These are phyloP conservation scores for Penicillium mononematosum DNA, from an alignment of 495 filamentous ascomycete genomes.

Conservation along the genomic window DNA sequence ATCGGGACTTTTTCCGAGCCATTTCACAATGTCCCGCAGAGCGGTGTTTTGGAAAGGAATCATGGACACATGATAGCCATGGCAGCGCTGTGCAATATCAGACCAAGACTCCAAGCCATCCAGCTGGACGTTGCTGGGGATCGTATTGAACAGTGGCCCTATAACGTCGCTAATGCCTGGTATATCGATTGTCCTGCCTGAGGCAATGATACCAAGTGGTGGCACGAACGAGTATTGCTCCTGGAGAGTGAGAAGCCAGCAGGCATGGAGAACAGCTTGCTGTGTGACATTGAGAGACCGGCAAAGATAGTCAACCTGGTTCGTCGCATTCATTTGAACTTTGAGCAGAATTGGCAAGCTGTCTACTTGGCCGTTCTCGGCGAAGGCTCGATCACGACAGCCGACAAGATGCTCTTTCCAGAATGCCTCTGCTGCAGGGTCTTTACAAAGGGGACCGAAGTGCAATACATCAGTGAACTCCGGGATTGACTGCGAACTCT, in stretches of 20 bases:
- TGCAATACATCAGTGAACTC: constrained; percentile 44
- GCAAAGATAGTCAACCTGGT: constrained; percentile 20
- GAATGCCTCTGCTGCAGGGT: constrained; percentile 53
- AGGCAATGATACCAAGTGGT: constrained; percentile 42
- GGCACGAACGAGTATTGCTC: constrained; percentile 36
- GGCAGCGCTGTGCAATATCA: constrained; percentile 37
- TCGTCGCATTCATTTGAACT: constrained; percentile 16
- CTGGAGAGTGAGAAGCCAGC: constrained; percentile 36
- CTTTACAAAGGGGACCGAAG: constrained; percentile 45
- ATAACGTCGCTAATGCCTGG: constrained; percentile 68
- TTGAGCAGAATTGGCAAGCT: constrained; percentile 20
- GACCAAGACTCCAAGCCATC: constrained; percentile 30
- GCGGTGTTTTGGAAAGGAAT: constrained; percentile 48
- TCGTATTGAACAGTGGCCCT: constrained; percentile 85
- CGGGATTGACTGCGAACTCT: constrained; percentile 6
- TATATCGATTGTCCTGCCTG: constrained; percentile 46
- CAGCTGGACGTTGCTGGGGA: constrained; percentile 65
- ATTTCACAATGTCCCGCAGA: constrained; percentile 46
- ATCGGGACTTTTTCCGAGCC: constrained; percentile 39
- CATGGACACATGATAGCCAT: constrained; percentile 41
- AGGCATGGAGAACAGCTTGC: constrained; percentile 45
- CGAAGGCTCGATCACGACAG: constrained; percentile 33
- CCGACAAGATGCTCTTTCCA: constrained; percentile 62
- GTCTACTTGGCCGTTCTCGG: constrained; percentile 6
- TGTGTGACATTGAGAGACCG: constrained; percentile 40